Evolutionary conservation across 1,139 yeast genomes (phyloP).

Genomic region (Yamadazyma atlantica): DNA sequence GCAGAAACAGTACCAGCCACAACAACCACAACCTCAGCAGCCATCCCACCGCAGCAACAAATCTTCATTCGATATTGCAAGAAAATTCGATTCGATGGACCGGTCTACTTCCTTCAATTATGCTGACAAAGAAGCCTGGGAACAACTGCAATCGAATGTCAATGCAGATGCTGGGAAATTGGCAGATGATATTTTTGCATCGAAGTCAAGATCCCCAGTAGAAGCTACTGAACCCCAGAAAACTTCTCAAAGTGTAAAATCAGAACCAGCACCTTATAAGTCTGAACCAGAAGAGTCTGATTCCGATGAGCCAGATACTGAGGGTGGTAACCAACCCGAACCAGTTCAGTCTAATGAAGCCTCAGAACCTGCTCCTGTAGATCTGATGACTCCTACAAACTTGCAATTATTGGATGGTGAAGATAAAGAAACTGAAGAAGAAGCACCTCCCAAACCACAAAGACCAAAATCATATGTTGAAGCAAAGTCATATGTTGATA

Average conservation of each 20-base stretch:
- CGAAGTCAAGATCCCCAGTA: constrained; percentile 15
- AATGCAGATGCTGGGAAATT: constrained; percentile 35
- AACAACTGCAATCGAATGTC: constrained; percentile 18
- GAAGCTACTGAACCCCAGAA: constrained; percentile 11
- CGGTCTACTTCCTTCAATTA: neutral
- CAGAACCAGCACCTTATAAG: constrained; percentile 11
- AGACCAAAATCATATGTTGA: neutral
- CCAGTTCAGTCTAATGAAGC: no score
- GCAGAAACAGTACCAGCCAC: constrained; percentile 4
- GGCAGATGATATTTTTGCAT: constrained; percentile 41
- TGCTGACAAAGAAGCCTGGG: constrained; percentile 40
- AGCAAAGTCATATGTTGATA: neutral
- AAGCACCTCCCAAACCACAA: neutral
- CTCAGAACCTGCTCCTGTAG: no score
- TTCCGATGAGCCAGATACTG: no score
- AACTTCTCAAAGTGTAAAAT: constrained; percentile 16
- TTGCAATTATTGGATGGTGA: neutral
- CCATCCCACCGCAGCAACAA: neutral
- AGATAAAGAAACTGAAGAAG: neutral
- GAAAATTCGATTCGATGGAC: neutral
- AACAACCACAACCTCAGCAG: constrained; percentile 4
- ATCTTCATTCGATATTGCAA: neutral
- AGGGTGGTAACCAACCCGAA: no score
- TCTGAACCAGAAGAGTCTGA: constrained; percentile 2
- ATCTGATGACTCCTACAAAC: neutral